These are phyloP conservation scores for Vicia faba DNA, from an alignment of 306 rosid species.

Conservation along the genomic window DNA sequence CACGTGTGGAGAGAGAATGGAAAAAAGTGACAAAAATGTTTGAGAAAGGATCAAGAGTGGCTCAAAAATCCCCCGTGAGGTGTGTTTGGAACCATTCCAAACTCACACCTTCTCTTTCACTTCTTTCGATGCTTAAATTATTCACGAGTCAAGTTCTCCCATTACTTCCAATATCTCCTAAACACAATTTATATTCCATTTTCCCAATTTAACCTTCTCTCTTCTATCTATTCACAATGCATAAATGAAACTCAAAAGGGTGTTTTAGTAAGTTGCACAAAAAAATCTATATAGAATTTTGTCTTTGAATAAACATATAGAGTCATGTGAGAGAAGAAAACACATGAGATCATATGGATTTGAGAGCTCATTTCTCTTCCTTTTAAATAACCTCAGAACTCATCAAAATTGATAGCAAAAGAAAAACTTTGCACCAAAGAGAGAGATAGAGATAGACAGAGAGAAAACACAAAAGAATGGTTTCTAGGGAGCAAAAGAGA, in stretches of 20 bases:
- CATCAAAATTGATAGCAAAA: conserved; percentile 38
- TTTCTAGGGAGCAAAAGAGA: conserved; percentile 88
- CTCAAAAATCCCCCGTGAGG: conserved; percentile 92
- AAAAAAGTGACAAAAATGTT: conserved; percentile 37
- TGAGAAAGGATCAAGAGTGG: conserved; percentile 38
- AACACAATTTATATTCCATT: too few relatives aligned
- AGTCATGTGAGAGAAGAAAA: conserved; percentile 71
- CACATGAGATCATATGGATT: conserved; percentile 69
- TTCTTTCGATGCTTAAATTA: conserved; percentile 64
- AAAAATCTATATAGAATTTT: conserved; percentile 31
- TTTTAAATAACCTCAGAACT: conserved; percentile 56
- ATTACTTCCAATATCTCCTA: too few relatives aligned
- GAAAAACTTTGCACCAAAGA: conserved; percentile 12
- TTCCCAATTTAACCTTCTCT: too few relatives aligned
- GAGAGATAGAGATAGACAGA: background rate
- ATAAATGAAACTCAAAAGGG: conserved; percentile 43
- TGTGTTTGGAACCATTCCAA: conserved; percentile 91
- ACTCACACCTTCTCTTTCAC: conserved; percentile 62
- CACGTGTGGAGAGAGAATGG: conserved; percentile 80
- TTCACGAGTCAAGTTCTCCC: too few relatives aligned
- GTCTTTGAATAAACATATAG: conserved; percentile 47
- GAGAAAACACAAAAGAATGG: conserved; percentile 47
- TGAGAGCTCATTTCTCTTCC: conserved; percentile 61
- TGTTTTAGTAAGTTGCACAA: conserved; percentile 45
- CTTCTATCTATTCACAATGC: too few relatives aligned